Evolutionary conservation across 2,329 filamentous ascomycete genomes (phyloP), one percentile per base, ranked within the genome.

Genomic region (Penicillium sumatraense): DNA sequence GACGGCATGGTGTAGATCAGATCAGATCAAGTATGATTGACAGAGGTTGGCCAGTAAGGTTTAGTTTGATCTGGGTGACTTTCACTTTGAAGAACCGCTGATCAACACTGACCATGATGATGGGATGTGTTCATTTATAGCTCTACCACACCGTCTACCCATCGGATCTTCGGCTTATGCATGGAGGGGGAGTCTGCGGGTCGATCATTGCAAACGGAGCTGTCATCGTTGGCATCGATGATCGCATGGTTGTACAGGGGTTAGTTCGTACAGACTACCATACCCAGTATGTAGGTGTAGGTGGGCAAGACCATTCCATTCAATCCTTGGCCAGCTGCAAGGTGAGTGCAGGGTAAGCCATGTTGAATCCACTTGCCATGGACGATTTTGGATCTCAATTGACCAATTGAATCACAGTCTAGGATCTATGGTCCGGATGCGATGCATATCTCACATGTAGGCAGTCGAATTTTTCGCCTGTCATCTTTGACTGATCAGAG

Each of bases 391-490:
- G n/a, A n/a, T 20, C 40, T 20, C 56, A 44, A 61, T 50, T 54
- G 11, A 53, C 26, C 27, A 51, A 1, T 26, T 20, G 13, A 27
- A 29, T n/a, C 26, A n/a, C 48, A 33, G 23, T 23, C 44, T 36
- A 44, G 35, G 51, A 51, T 45, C 53, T 51, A 47, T 40, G 49
- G 36, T 51, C 44, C 27, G 26, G 45, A 24, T 42, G 29, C 45
- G 31, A 23, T 57, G 54, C 57, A 59, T 59, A 57, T 55, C 47
- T 63, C 59, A 58, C 53, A 63, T 62, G 56, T 51, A 58, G 50
- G 57, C 53, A 50, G 57, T 57, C 53, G 49, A 45, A 52, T 54
- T 61, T 35, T 31, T 11, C 21, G 14, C 11, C 40, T 27, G 33
- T 27, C 10, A 31, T 14, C 16, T 20, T 23, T 5, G 57, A 61